These are phyloP conservation scores for Omphalotus guepiniiformis DNA, from an alignment of 768 basidiomycete genomes.

Conservation along the genomic window DNA sequence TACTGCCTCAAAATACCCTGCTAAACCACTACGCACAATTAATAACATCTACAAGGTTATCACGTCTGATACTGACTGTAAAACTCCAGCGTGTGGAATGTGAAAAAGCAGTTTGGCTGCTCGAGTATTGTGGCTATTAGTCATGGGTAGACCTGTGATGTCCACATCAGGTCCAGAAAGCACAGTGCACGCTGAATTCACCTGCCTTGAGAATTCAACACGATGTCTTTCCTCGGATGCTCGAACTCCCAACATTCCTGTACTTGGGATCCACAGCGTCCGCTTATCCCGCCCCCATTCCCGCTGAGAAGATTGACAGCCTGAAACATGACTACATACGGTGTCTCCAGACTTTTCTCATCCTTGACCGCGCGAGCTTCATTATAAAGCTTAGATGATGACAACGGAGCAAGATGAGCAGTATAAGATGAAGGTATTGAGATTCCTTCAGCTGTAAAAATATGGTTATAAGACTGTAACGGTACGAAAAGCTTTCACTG, in stretches of 20 bases:
- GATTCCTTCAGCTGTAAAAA: constrained; percentile 72
- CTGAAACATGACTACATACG: constrained; percentile 98
- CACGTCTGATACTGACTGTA: constrained; percentile 59
- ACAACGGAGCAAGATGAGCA: constrained; percentile 89
- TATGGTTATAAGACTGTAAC: not conserved
- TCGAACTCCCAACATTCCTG: constrained; percentile 99
- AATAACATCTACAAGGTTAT: too few relatives aligned
- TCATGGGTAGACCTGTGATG: constrained; percentile 74
- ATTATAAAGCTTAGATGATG: constrained; percentile 88
- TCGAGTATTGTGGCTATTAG: constrained; percentile 95
- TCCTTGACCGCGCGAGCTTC: constrained; percentile 69
- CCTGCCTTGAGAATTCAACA: constrained; percentile 68
- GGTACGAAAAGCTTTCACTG: constrained; percentile 22
- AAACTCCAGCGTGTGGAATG: constrained; percentile 89
- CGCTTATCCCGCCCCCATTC: constrained; percentile 52
- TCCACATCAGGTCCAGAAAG: constrained; percentile 1
- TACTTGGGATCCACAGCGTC: constrained; percentile 73
- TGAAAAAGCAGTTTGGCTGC: constrained; percentile 83
- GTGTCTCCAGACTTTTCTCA: constrained; percentile 81
- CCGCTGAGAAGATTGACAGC: constrained; percentile 88
- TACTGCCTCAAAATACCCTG: constrained; percentile 95
- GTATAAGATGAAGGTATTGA: constrained; percentile 97
- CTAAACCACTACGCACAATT: constrained; percentile 82
- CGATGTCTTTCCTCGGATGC: constrained; percentile 81
- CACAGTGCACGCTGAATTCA: too few relatives aligned